These are phyloP conservation scores for Thinopyrum obtusiflorum DNA, from an alignment of 202 grass and related monocot species.

Conservation along the genomic window DNA sequence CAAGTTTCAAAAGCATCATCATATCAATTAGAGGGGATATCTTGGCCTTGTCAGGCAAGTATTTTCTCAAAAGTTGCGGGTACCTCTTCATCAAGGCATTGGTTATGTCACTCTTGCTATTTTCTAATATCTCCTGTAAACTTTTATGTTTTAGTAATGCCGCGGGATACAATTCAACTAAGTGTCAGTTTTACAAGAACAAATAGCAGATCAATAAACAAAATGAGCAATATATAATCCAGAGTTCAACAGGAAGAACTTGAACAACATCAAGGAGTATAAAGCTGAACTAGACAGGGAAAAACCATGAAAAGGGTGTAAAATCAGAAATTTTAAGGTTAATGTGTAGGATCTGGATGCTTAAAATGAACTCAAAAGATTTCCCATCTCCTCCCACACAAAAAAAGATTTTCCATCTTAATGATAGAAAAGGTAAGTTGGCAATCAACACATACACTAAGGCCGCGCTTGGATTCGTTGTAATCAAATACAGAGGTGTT, in stretches of 20 bases:
- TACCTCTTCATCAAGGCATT: slow-evolving; percentile 73
- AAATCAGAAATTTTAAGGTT: not conserved
- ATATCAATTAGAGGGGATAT: slow-evolving; percentile 86
- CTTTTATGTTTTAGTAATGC: slow-evolving; percentile 28
- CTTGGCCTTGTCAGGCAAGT: slow-evolving; percentile 89
- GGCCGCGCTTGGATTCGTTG: too few relatives aligned
- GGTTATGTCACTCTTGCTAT: slow-evolving; percentile 83
- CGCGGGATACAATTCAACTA: slow-evolving; percentile 13
- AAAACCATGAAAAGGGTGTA: not conserved
- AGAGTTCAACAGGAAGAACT: slow-evolving; percentile 1
- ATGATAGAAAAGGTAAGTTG: not conserved
- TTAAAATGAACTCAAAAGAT: not conserved
- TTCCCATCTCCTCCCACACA: not conserved
- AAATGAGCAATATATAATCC: slow-evolving; percentile 9
- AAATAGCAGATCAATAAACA: slow-evolving; percentile 9
- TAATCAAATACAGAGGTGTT: too few relatives aligned
- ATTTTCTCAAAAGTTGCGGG: slow-evolving; percentile 87
- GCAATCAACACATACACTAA: slow-evolving; percentile 7
- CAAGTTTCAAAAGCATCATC: slow-evolving; percentile 85
- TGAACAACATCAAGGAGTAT: not conserved
- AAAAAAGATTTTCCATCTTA: not conserved
- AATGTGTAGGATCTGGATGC: not conserved
- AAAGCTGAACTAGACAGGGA: slow-evolving; percentile 1
- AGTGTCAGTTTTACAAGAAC: not conserved
- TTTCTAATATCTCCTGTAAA: slow-evolving; percentile 85